Percentiles rank a stretch among this genome's conserved stretches.
These are phyloP conservation scores for Pythium graminicola DNA, from an alignment of 352 stramenopile species.

Conservation along the genomic window DNA sequence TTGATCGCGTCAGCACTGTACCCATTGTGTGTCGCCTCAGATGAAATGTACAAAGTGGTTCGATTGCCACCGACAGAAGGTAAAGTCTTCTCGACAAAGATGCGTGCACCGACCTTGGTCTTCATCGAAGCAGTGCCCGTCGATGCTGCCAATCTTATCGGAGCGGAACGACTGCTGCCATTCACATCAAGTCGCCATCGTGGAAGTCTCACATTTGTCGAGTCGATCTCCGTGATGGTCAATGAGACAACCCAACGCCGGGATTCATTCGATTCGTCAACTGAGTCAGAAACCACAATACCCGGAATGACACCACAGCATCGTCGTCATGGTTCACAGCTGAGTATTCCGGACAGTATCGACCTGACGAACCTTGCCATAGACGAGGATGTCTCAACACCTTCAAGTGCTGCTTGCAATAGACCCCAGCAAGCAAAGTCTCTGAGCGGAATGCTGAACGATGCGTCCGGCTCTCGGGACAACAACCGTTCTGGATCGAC, in stretches of 20 bases:
- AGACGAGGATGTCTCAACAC: conserved; percentile 17
- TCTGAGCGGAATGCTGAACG: conserved; percentile 6
- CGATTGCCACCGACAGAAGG: conserved; percentile 66
- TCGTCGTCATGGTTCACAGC: conserved; percentile 21
- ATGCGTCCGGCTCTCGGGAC: conserved; percentile 26
- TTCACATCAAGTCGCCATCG: conserved; percentile 48
- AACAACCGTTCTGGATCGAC: conserved; percentile 9
- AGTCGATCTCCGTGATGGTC: conserved; percentile 33
- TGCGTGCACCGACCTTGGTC: conserved; percentile 69
- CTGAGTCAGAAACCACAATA: conserved; percentile 15
- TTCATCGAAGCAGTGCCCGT: conserved; percentile 69
- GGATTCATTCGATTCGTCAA: conserved; percentile 27
- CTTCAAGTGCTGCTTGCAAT: neutral
- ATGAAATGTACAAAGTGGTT: conserved; percentile 66
- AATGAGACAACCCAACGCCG: conserved; percentile 24
- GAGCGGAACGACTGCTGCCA: conserved; percentile 33
- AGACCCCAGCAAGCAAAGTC: conserved; percentile 5
- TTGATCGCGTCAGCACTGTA: conserved; percentile 59
- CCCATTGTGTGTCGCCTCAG: conserved; percentile 59
- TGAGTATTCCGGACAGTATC: conserved; percentile 20
- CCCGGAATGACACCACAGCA: conserved; percentile 17
- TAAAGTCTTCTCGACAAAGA: conserved; percentile 84
- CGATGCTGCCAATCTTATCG: conserved; percentile 30
- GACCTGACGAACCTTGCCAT: conserved; percentile 10
- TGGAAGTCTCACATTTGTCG: conserved; percentile 59